Evolutionary conservation across 257 asterid genomes (phyloP).

Genomic region (Penstemon newberryi): DNA sequence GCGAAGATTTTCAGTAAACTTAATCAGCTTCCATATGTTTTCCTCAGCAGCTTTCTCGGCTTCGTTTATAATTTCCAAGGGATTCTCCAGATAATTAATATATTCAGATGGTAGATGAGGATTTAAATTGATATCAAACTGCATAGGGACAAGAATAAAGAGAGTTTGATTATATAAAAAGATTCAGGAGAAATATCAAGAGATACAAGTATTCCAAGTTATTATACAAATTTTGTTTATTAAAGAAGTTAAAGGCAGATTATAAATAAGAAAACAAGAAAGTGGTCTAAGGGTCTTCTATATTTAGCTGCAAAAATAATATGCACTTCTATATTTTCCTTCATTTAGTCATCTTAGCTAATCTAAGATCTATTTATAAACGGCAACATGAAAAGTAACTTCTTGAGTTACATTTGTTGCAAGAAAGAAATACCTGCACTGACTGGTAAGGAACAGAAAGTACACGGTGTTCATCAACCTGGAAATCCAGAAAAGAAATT

Average conservation of each 20-base stretch:
- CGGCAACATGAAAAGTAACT: slow-evolving; percentile 10
- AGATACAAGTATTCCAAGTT: background rate
- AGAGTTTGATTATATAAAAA: slow-evolving; percentile 7
- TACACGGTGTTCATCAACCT: slow-evolving; percentile 93
- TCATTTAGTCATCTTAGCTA: background rate
- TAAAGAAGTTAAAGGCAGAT: slow-evolving; percentile 13
- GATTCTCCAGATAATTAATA: slow-evolving; percentile 89
- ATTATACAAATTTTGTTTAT: background rate
- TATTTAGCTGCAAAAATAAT: background rate
- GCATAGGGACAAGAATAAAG: slow-evolving; percentile 28
- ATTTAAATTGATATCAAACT: slow-evolving; percentile 79
- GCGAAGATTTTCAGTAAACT: slow-evolving; percentile 80
- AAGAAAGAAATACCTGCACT: slow-evolving; percentile 68
- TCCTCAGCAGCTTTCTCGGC: slow-evolving; percentile 88
- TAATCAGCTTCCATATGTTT: slow-evolving; percentile 82
- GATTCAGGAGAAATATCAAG: too few species aligned
- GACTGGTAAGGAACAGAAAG: slow-evolving; percentile 79
- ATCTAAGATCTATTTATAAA: slow-evolving; percentile 1
- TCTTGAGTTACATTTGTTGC: slow-evolving; percentile 3
- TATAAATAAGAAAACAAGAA: slow-evolving; percentile 2
- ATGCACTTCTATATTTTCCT: background rate
- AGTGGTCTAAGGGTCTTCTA: background rate
- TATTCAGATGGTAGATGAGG: slow-evolving; percentile 94
- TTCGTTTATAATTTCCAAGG: slow-evolving; percentile 68
- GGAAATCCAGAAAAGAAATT: slow-evolving; percentile 38